phyloP scores from a whole-genome alignment of 768 basidiomycete genomes.

The Mycena vitilis region DNA sequence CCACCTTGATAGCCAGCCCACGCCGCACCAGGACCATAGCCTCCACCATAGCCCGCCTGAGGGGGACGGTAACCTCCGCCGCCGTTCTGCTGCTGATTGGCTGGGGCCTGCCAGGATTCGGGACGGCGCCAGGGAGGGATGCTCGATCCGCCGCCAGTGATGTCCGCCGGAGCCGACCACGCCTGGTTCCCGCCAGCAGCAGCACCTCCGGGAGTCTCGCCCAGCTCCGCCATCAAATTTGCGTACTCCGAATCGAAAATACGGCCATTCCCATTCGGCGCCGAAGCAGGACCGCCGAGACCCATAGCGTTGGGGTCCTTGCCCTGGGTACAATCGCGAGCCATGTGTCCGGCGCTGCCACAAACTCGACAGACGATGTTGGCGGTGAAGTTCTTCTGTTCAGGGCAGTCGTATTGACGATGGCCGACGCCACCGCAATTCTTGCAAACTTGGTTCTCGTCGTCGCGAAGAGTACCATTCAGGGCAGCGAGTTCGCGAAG shows the following conservation, averaged over 20 bases:
- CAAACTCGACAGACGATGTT: constrained; percentile 99
- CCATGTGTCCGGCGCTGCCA: constrained; percentile 99
- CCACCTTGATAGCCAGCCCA: constrained; percentile 62
- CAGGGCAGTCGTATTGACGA: constrained; percentile 98
- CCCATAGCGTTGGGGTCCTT: constrained; percentile 83
- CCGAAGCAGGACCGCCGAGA: constrained; percentile 50
- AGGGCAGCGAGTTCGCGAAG: constrained; percentile 96
- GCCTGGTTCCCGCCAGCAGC: constrained; percentile 63
- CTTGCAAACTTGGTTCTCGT: constrained; percentile 99
- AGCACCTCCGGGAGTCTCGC: constrained; percentile 68
- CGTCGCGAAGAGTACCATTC: constrained; percentile 98
- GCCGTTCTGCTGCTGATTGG: constrained; percentile 62
- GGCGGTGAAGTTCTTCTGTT: constrained; percentile 98
- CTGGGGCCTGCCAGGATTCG: constrained; percentile 81
- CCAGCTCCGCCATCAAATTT: constrained; percentile 96
- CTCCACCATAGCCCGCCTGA: constrained; percentile 65
- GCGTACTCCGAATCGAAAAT: constrained; percentile 99
- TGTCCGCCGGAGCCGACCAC: constrained; percentile 70
- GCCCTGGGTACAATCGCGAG: constrained; percentile 95
- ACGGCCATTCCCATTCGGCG: constrained; percentile 69
- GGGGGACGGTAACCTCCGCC: constrained; percentile 69
- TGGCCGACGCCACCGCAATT: constrained; percentile 95
- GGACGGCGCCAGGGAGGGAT: constrained; percentile 94
- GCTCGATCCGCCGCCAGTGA: constrained; percentile 80
- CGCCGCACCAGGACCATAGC: constrained; percentile 55